Conservation (phyloP, 306 rosid species). For the Acacia melanoxylon region DNA sequence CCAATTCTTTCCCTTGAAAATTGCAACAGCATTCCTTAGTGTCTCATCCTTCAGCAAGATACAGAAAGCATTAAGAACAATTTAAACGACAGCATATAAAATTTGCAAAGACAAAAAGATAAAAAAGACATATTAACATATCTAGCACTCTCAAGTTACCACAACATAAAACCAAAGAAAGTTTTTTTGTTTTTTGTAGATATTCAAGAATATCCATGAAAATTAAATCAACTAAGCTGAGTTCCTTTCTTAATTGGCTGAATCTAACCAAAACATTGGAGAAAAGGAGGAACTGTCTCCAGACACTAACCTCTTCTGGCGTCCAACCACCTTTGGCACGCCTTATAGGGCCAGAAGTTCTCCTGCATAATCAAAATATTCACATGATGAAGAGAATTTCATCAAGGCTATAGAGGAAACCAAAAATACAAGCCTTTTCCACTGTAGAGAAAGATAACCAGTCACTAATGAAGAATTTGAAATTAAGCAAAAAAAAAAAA, state of each 20-base stretch:
- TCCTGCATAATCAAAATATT: slow-evolving; percentile 50
- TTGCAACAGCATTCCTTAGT: slow-evolving; percentile 84
- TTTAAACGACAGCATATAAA: not conserved
- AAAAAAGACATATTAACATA: not conserved
- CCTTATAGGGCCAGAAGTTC: slow-evolving; percentile 91
- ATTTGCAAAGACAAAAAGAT: not conserved
- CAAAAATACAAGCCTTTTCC: not conserved
- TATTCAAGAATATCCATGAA: not conserved
- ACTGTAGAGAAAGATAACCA: not conserved
- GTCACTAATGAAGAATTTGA: not conserved
- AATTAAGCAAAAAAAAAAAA: not conserved
- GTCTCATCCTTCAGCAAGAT: slow-evolving; percentile 80
- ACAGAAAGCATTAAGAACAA: slow-evolving; percentile 16
- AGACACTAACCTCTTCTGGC: slow-evolving; percentile 71
- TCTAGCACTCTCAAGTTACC: slow-evolving; percentile 25
- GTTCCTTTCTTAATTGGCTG: slow-evolving; percentile 29
- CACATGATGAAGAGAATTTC: slow-evolving; percentile 14
- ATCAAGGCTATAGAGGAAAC: slow-evolving; percentile 12
- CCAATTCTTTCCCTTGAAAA: slow-evolving; percentile 93
- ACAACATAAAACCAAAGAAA: not conserved
- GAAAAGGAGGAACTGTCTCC: slow-evolving; percentile 10
- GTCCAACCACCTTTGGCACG: slow-evolving; percentile 99
- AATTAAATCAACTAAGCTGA: slow-evolving; percentile 15
- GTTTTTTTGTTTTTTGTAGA: slow-evolving; percentile 5
- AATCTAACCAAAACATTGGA: slow-evolving; percentile 13